phyloP scores from a whole-genome alignment of 2,329 filamentous ascomycete genomes.

The Alternaria triticina region DNA sequence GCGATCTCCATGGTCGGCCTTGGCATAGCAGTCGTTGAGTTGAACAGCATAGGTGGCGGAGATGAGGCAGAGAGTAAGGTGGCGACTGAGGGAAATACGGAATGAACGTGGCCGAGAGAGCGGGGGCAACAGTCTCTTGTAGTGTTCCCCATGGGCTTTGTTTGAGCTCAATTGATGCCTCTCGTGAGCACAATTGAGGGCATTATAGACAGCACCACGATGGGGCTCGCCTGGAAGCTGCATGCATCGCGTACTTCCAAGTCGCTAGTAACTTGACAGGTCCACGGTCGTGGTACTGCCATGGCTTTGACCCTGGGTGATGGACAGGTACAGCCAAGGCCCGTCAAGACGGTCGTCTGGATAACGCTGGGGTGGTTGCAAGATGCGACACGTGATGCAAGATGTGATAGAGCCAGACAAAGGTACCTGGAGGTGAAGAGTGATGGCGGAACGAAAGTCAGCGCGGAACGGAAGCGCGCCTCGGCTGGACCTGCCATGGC shows the following conservation, averaged over 20 bases:
- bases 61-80: background rate
- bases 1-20: slow-evolving; percentile 10
- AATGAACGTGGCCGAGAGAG: background rate
- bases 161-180: background rate
- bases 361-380: background rate
- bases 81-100: background rate
- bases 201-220: slow-evolving; percentile 2
- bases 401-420: background rate
- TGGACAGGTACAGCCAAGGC: background rate
- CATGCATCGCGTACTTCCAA: slow-evolving; percentile 4
- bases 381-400: background rate
- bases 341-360: background rate
- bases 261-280: background rate
- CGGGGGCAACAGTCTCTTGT: slow-evolving; percentile 4
- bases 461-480: background rate
- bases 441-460: background rate
- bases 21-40: slow-evolving; percentile 4
- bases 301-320: background rate
- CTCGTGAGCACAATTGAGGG: slow-evolving; percentile 14
- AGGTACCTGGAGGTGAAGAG: background rate
- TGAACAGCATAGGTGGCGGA: background rate
- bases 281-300: slow-evolving; percentile 2
- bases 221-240: background rate
- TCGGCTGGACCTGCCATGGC: slow-evolving; percentile 28
- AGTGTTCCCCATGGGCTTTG: background rate